Evolutionary conservation across 768 basidiomycete species (phyloP), one percentile per base, ranked within the genome.

Genomic region (Trametes sanguinea): DNA sequence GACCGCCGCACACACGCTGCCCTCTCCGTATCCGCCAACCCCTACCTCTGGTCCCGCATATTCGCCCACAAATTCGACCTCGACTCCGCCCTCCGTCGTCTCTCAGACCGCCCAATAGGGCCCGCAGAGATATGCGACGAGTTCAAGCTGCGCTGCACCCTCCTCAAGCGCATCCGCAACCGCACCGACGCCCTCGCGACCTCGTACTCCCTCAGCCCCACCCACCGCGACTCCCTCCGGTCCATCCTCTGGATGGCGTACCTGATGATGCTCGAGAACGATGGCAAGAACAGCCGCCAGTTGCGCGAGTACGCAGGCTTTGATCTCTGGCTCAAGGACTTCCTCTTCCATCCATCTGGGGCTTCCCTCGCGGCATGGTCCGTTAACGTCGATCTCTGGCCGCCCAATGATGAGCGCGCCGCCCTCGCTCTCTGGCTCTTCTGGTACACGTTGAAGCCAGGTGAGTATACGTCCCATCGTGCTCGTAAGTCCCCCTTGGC

Each of bases 191-290:
- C 67, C 3, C 46, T 63, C 39, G 66, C 69, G 39, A 65, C 68
- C 44, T 55, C 68, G 51, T 43, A 53, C 35, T 45, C 52, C 16
- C 54, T 67, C 51, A 63, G 56, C 46, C 46, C 56, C 37, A 54
- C 64, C n/a, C 54, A 66, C 42, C 61, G 57, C 32, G 37, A 61
- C 62, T 13, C 47, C 60, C 60, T 81, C 37, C 74, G 76, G 27
- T 78, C 85, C n/a, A 69, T 84, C 13, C 81, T 93, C 5, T 88
- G 85, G 78, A 81, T 82, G 32, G 81, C 85, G 30, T 92, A 89
- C 69, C 74, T 90, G 40, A 85, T 94, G 85, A 82, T 92, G 80
- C 76, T 94, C 50, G 92, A 94, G 76, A 88, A 91, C 66, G 88
- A 88, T 32, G 88, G 85, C 45, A 86, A 82, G 69, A 93, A 93